These are phyloP conservation scores for Catenaria anguillulae DNA, from an alignment of 371 early-diverging fungal genomes.

Conservation along the genomic window DNA sequence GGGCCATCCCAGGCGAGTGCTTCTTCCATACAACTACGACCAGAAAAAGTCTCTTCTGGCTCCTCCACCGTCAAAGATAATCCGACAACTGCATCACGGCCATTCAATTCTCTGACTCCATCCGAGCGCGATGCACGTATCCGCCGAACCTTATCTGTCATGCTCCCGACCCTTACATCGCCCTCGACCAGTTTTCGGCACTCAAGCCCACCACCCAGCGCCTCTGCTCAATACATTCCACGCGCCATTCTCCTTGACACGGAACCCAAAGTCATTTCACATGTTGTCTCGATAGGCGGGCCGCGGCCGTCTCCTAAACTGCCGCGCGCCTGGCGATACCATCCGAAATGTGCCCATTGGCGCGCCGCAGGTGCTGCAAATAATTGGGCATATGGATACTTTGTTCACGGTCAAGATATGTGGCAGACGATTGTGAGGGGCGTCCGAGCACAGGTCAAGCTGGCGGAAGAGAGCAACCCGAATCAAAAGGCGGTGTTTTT, in stretches of 20 bases:
- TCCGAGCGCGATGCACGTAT: background rate
- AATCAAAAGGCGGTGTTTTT: background rate
- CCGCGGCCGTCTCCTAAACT: background rate
- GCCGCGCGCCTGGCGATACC: background rate
- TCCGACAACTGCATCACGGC: no score
- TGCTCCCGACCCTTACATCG: no score
- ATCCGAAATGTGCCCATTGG: background rate
- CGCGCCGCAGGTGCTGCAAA: background rate
- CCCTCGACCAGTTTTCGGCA: no score
- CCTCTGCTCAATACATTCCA: background rate
- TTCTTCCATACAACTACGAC: no score
- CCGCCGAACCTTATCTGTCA: background rate
- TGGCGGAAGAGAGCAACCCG: background rate
- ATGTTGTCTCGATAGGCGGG: background rate
- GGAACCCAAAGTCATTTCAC: background rate
- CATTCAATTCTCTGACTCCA: background rate
- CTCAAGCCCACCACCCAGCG: no score
- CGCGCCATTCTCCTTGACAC: background rate
- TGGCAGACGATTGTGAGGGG: background rate
- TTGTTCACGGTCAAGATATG: background rate
- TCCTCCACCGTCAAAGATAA: no score
- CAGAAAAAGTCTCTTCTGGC: no score
- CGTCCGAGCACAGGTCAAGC: background rate
- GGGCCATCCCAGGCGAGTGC: no score
- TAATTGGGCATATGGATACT: background rate